Conservation (phyloP, 2,329 filamentous ascomycete species). For the Colletotrichum acutatum region DNA sequence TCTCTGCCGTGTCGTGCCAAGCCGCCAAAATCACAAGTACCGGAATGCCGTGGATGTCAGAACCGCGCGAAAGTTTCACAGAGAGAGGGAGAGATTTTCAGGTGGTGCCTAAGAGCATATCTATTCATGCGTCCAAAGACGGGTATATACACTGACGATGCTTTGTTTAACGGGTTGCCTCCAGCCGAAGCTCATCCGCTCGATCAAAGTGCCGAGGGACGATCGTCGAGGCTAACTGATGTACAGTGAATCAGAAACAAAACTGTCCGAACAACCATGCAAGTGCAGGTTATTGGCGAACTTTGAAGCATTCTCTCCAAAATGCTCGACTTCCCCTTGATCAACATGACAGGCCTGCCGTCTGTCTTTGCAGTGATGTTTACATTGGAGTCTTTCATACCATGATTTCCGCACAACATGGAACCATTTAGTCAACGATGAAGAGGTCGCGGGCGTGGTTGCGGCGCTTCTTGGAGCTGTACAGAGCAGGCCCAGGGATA, state of each 20-base stretch:
- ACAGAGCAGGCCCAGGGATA: constrained; percentile 44
- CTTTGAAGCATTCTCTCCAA: not conserved
- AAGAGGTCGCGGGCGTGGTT: constrained; percentile 25
- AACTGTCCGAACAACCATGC: not conserved
- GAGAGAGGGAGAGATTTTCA: not conserved
- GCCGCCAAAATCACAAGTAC: not conserved
- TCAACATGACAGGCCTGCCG: constrained; percentile 19
- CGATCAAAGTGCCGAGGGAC: not conserved
- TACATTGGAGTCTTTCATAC: not conserved
- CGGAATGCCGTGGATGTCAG: not conserved
- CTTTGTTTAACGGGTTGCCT: constrained; percentile 22
- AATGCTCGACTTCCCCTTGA: not conserved
- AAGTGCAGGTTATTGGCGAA: not conserved
- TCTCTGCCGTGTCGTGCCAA: not conserved
- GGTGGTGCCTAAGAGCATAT: not conserved
- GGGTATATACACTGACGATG: constrained; percentile 26
- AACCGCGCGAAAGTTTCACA: not conserved
- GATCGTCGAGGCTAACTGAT: constrained; percentile 27
- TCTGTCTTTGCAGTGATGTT: constrained; percentile 6
- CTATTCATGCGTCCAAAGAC: constrained; percentile 7
- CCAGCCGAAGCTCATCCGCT: constrained; percentile 29
- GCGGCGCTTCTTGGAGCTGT: constrained; percentile 28
- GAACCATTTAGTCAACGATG: constrained; percentile 8
- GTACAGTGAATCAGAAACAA: constrained; percentile 27
- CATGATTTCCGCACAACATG: not conserved